Evolutionary conservation across 371 early-diverging fungal species (phyloP).

Genomic region (Mucor indicus): DNA sequence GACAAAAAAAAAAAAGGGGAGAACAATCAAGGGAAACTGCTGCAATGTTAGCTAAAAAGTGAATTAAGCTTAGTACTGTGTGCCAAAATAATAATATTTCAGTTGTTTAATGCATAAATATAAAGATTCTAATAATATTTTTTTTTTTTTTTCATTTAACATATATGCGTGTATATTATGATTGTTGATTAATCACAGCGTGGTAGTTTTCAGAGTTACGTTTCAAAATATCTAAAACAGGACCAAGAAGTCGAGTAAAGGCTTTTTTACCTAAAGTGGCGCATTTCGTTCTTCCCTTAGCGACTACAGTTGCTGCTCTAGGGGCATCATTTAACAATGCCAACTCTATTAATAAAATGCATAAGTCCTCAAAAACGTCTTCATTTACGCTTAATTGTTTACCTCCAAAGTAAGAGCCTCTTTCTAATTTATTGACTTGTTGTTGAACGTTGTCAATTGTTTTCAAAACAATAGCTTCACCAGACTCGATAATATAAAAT

Average conservation of each 20-base stretch:
- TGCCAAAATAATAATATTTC: no score
- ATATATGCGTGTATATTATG: conserved; percentile 54
- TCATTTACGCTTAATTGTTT: no score
- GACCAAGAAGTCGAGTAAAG: conserved; percentile 90
- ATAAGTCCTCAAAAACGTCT: no score
- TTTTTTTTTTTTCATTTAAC: no score
- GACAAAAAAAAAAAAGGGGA: background rate
- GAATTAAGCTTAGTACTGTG: conserved; percentile 4
- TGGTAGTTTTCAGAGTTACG: conserved; percentile 82
- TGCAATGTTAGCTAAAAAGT: conserved; percentile 2
- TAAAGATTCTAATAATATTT: no score
- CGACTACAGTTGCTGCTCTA: conserved; percentile 82
- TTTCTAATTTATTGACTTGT: conserved; percentile 69
- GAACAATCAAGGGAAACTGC: background rate
- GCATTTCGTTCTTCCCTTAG: conserved; percentile 84
- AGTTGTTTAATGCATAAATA: no score
- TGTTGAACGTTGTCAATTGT: conserved; percentile 60
- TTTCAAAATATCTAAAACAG: conserved; percentile 85
- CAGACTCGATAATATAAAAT: conserved; percentile 82
- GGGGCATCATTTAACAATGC: conserved; percentile 87
- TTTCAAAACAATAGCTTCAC: conserved; percentile 60
- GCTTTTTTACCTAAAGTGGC: conserved; percentile 88
- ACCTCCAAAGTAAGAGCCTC: conserved; percentile 97
- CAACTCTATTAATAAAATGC: conserved; percentile 56
- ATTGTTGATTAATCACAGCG: conserved; percentile 29